Percentiles rank a stretch among this genome's conserved stretches.
phyloP scores from a whole-genome alignment of 345 rosid genomes.

The Kernera saxatilis region DNA sequence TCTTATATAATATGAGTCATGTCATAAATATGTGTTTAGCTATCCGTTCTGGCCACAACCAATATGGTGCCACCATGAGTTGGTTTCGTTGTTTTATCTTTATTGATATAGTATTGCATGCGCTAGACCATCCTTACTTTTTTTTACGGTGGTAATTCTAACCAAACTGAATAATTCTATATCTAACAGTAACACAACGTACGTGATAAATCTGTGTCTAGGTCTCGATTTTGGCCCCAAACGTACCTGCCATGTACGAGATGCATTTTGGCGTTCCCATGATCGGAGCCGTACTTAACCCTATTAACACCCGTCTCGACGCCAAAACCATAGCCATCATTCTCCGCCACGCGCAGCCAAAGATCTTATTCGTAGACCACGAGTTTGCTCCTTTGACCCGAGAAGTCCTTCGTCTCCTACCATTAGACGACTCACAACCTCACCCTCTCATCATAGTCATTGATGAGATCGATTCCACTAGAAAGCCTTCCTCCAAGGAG shows the following conservation, averaged over 20 bases:
- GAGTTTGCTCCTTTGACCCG: slow-evolving; percentile 39
- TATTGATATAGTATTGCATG: no score
- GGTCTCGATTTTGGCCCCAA: slow-evolving; percentile 84
- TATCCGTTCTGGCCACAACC: no score
- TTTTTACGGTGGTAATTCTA: not conserved
- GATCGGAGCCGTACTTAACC: slow-evolving; percentile 78
- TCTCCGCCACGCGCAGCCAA: slow-evolving; percentile 55
- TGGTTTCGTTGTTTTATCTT: no score
- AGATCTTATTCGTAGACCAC: slow-evolving; percentile 53
- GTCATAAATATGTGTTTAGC: no score
- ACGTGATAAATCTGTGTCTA: slow-evolving; percentile 3
- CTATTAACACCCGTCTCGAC: slow-evolving; percentile 69
- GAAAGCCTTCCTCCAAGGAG: not conserved
- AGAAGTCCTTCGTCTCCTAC: slow-evolving; percentile 44
- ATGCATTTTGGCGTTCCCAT: slow-evolving; percentile 89
- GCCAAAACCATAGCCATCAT: slow-evolving; percentile 51
- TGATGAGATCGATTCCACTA: not conserved
- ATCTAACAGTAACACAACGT: no score
- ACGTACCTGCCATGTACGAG: slow-evolving; percentile 79
- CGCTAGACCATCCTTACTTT: not conserved
- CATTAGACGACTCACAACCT: slow-evolving; percentile 31
- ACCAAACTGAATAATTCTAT: no score
- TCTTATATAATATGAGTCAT: no score
- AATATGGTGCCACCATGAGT: no score
- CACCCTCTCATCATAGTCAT: slow-evolving; percentile 26